Base-by-base conservation (phyloP, 352 stramenopile species). In the Phytophthora pseudosyringae region DNA sequence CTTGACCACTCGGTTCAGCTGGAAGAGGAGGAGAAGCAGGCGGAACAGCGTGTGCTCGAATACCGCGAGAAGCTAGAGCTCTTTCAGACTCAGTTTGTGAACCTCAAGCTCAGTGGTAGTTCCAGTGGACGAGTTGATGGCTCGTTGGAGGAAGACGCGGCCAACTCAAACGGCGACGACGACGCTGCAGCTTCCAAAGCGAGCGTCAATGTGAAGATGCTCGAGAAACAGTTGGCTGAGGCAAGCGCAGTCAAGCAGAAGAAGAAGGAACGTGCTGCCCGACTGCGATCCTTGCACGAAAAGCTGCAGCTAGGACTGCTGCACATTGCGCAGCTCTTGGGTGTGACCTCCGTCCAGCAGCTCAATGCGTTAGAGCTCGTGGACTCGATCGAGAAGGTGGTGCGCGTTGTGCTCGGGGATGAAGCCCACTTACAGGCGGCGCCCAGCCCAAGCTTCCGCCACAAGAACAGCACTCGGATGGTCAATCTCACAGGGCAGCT, bases 271-370 rank as follows among this genome's bases (percentile, higher is more conserved):
- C 81, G 83, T 28, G 78, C 77, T 0, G 51, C 69, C 7, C 75
- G 85, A 5, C 56, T 91, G 67, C 81, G 85, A 18, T 57, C 66
- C 7, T 75, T 95, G n/a, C 71, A 78, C 12, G 82, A 93, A 65
- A 91, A 88, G 48, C 65, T 95, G 21, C 80, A 93, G 33, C 67
- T 94, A 7, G 87, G 87, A 9, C 69, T 95, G 32, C 63, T 90
- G 13, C 87, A 95, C 57, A 77, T 95, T n/a, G 83, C 81, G 8
- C 83, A 92, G 16, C 78, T 95, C 15, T 55, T 94, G 18, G 83
- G 82, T n/a, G 76, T 91, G 15, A 52, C 63, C 3, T 60, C 58
- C 21, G 43, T 68, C 4, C 61, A 71, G n/a, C 71, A 81, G 31
- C 75, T 88, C 50, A 83, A 85, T 33, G 76, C 84, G n/a, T 64